Base-by-base conservation (phyloP, 2,329 filamentous ascomycete species). In the Colletotrichum gloeosporioides region DNA sequence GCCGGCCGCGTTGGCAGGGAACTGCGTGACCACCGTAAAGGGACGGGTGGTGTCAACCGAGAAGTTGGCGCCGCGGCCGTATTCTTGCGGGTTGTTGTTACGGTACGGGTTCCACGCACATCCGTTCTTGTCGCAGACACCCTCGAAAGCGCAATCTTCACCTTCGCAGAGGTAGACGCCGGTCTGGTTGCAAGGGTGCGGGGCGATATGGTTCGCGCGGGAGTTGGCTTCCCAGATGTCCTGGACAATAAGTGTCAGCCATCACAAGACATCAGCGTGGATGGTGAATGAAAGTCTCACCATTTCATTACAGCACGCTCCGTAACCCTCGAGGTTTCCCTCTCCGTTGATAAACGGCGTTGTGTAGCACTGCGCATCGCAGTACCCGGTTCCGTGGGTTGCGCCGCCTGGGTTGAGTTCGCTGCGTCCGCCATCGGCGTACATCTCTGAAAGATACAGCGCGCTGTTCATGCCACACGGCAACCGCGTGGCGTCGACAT, bases 391-490 rank as follows among this genome's bases (percentile, higher is more conserved):
- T 55, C 92, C 92, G 76, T 91, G 92, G 69, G 87, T 85, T 4
- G 92, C 90, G 74, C 92, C 92, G 31, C 88, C 91, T 71, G 88
- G 87, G 83, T 91, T 92, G 69, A 83, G 86, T 0, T 86, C 80
- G 80, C 89, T 90, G 79, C 87, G 77, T 36, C 92, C 93, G 79
- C 93, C 93, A 79, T 93, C 90, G 8, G 87, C 85, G 13, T 90
- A 88, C 87, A 88, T 88, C 82, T 88, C 86, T 25, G 84, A 86
- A 16, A 94, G 89, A 84, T 94, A 93, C 36, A 94, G 82, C 22
- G 92, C 92, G 76, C 92, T 92, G 82, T 94, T 94, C 81, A 94
- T 86, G 73, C 93, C 93, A 78, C 93, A 94, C 16, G 91, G 90
- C 36, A 94, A 86, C 78, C 90, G 88, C 31, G 91, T 92, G 59